Percentiles rank a stretch among this genome's conserved stretches.
Conservation (phyloP, 2,329 filamentous ascomycete genomes). For the Chaetomium strumarium region DNA sequence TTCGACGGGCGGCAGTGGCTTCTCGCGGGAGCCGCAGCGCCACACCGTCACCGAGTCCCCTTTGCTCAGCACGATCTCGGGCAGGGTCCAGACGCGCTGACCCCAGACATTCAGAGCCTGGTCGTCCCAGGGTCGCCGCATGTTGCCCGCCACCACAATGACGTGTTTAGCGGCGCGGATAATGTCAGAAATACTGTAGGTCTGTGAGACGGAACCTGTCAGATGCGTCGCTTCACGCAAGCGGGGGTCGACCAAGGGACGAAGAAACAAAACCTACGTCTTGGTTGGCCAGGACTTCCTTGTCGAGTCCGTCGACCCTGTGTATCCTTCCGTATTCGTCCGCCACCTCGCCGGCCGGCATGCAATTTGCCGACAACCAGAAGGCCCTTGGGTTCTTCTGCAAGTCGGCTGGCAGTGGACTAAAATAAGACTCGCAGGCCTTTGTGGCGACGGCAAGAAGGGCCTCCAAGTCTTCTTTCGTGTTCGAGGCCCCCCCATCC, state of each 20-base stretch:
- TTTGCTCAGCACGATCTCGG: slow-evolving; percentile 27
- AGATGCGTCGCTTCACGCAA: neutral
- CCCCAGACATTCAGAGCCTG: slow-evolving; percentile 24
- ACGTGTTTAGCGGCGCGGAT: slow-evolving; percentile 21
- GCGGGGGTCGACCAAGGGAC: no score
- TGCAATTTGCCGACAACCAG: slow-evolving; percentile 8
- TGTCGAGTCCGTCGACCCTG: neutral
- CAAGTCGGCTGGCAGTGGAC: neutral
- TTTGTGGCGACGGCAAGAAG: neutral
- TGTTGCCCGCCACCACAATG: slow-evolving; percentile 18
- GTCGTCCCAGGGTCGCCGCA: neutral
- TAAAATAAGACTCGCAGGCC: neutral
- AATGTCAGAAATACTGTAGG: slow-evolving; percentile 25
- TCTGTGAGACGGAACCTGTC: neutral
- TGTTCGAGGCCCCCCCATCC: neutral
- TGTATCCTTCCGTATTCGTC: neutral
- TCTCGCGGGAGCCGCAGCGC: slow-evolving; percentile 15
- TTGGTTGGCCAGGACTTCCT: neutral
- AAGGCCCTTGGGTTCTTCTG: neutral
- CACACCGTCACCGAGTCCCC: slow-evolving; percentile 24
- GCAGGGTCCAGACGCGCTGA: slow-evolving; percentile 29
- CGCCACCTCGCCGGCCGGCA: neutral
- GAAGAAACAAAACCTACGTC: neutral
- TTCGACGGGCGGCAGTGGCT: slow-evolving; percentile 17
- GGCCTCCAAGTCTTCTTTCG: neutral